Evolutionary conservation across 129 eudicot genomes (phyloP), one percentile per base, ranked within the genome.

Genomic region (Tanacetum coccineum): DNA sequence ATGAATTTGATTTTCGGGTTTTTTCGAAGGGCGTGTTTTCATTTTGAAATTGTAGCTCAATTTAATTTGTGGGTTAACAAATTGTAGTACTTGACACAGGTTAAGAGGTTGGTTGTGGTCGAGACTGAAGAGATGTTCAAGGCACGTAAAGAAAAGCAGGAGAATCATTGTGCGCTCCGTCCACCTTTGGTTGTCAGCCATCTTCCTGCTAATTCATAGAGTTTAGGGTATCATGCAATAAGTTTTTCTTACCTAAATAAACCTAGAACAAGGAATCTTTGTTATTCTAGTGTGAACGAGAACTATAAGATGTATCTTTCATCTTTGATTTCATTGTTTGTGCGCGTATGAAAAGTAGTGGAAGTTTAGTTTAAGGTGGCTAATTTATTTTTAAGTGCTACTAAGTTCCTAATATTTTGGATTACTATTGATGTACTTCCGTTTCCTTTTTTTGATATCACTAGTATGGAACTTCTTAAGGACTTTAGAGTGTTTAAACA

Each of bases 81-180:
- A 44, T 30, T 18, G 22, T 15, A 46, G 22, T 53, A 7, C 51
- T 59, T 40, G 59, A 49, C 28, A 17, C 58, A 84, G 87, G 87
- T 87, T 49, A 87, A 87, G 68, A 84, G 95, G 46, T 68, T 87
- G 80, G 85, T 84, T 60, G 90, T 79, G 52, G 66, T 87, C 52
- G 90, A 87, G 85, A 87, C 90, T 13, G 87, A 87, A 68, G 90
- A 87, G 59, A 87, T 87, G 95, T 81, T 76, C 65, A 84, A 84
- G 42, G 87, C 95, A 18, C 72, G 95, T n/a, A 84, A 84, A 66
- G 66, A 81, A 67, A 75, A 82, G 58, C 66, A 67, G 44, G 86
- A 70, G 36, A 73, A 66, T 21, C 86, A 81, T 19, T 70, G 75
- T 64, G 88, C 93, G 68, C 68, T 86, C 18, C 88, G 86, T 66